phyloP scores from a whole-genome alignment of 1,284 basidiomycete genomes.

The Leccinum subrobustum region DNA sequence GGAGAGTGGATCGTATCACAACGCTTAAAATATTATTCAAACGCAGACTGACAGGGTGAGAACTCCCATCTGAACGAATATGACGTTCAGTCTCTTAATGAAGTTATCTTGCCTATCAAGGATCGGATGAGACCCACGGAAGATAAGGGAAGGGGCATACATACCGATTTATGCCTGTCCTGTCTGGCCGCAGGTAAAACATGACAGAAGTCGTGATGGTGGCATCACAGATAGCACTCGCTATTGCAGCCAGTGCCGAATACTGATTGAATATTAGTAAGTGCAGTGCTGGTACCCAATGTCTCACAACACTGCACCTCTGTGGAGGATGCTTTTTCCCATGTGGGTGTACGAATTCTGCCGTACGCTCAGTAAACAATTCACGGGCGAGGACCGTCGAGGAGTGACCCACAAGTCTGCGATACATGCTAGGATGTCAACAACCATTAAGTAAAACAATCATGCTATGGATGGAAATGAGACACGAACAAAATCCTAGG shows the following conservation, averaged over 20 bases:
- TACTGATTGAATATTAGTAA: slow-evolving; percentile 5
- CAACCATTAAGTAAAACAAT: not conserved
- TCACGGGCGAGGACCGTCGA: not conserved
- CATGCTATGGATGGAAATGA: not conserved
- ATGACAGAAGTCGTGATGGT: slow-evolving; percentile 20
- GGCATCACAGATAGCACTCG: slow-evolving; percentile 23
- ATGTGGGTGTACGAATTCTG: slow-evolving; percentile 16
- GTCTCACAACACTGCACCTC: slow-evolving; percentile 4
- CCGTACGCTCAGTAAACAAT: not conserved
- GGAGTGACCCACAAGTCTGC: slow-evolving; percentile 6
- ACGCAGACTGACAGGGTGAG: slow-evolving; percentile 18
- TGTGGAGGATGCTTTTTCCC: not conserved
- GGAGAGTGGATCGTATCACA: not conserved
- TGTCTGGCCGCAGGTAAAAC: slow-evolving; percentile 22
- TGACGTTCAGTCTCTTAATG: slow-evolving; percentile 14
- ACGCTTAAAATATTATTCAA: not conserved
- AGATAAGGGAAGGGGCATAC: not conserved
- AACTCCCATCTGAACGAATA: slow-evolving; percentile 30
- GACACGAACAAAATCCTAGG: not conserved
- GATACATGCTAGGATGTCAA: slow-evolving; percentile 4
- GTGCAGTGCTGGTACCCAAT: no score
- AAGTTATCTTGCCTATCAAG: slow-evolving; percentile 4
- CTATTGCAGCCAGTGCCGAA: slow-evolving; percentile 4
- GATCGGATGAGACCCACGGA: no score
- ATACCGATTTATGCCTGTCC: slow-evolving; percentile 18